phyloP scores from a whole-genome alignment of 148 eudicot genomes.

The Arctostaphylos glauca region DNA sequence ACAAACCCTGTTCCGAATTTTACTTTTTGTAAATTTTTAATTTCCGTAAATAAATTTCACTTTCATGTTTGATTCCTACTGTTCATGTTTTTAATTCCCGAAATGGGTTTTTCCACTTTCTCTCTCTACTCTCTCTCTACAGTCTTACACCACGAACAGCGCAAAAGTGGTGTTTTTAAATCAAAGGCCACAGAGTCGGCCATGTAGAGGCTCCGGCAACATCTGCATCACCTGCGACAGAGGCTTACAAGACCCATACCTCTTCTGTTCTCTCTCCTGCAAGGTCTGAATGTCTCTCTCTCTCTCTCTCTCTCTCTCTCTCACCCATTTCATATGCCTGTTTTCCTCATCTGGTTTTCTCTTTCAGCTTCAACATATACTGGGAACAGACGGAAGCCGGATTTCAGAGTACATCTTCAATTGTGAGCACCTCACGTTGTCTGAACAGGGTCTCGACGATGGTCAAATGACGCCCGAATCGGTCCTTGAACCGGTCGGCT shows the following conservation, averaged over 20 bases:
- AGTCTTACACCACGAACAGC: conserved; percentile 45
- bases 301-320: conserved; percentile 4
- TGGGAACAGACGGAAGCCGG: conserved; percentile 20
- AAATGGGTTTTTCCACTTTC: too few relatives aligned
- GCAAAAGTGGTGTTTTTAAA: conserved; percentile 50
- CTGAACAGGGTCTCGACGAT: conserved; percentile 39
- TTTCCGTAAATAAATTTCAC: background rate
- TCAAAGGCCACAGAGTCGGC: conserved; percentile 37
- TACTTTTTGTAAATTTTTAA: background rate
- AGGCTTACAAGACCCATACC: conserved; percentile 37
- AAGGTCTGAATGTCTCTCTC: conserved; percentile 29
- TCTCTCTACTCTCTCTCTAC: background rate
- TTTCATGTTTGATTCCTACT: background rate
- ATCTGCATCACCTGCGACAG: conserved; percentile 42
- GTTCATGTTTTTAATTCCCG: background rate
- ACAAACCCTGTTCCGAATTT: background rate
- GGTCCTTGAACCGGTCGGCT: conserved; percentile 33
- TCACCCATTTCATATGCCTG: conserved; percentile 16
- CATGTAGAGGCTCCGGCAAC: conserved; percentile 31
- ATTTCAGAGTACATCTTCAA: conserved; percentile 24
- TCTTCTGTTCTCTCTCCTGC: conserved; percentile 53
- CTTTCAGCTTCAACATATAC: conserved; percentile 38
- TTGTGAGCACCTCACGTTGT: conserved; percentile 23
- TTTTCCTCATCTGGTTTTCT: conserved; percentile 20
- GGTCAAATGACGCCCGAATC: conserved; percentile 43